phyloP scores from a whole-genome alignment of 2,329 filamentous ascomycete genomes.

The Ascochyta rabiei region DNA sequence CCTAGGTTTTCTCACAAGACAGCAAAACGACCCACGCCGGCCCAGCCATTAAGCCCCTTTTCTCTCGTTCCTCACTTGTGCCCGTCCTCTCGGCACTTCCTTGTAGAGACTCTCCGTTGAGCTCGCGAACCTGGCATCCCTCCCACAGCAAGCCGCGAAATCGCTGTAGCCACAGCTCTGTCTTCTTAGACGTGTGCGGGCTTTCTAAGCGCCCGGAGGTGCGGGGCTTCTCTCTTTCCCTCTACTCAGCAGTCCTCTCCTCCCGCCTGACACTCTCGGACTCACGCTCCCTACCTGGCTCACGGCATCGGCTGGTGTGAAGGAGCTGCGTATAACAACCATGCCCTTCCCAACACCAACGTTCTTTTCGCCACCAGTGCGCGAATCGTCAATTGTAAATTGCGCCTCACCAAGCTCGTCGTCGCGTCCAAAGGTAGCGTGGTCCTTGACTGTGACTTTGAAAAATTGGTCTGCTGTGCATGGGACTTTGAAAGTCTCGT shows the following conservation, averaged over 20 bases:
- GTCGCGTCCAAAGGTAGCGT: constrained; percentile 82
- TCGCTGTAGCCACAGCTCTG: not conserved
- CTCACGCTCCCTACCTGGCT: constrained; percentile 44
- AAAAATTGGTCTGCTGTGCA: constrained; percentile 86
- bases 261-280: constrained; percentile 22
- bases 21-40: not conserved
- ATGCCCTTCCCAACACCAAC: constrained; percentile 74
- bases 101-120: not conserved
- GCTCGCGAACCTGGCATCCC: not conserved
- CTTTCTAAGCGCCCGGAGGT: constrained; percentile 10
- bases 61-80: not conserved
- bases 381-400: constrained; percentile 90
- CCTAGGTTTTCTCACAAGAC: not conserved
- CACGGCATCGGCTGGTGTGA: constrained; percentile 57
- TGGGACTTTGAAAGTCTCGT: constrained; percentile 76
- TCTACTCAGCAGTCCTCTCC: constrained; percentile 56
- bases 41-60: not conserved
- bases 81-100: not conserved
- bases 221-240: constrained; percentile 39
- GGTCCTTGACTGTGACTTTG: constrained; percentile 83
- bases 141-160: not conserved
- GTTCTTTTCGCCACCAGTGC: constrained; percentile 70
- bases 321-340: constrained; percentile 76
- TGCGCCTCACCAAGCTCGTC: constrained; percentile 81
- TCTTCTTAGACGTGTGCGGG: not conserved